phyloP scores from a whole-genome alignment of 1,139 yeast species.

The Saccharomyces hybrid region DNA sequence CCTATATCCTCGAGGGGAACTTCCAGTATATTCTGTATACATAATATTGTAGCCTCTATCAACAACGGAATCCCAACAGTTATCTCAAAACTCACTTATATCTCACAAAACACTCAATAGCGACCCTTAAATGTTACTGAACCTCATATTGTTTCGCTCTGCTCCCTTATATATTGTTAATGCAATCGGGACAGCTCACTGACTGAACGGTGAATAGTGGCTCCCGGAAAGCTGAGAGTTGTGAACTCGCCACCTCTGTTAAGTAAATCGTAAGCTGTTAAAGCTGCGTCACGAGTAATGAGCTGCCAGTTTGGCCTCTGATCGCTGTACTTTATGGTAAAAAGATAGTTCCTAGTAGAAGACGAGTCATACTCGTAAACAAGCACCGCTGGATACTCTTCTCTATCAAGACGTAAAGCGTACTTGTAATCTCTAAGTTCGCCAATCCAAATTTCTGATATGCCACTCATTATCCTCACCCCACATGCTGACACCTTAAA shows the following conservation, averaged over 20 bases:
- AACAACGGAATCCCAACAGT: too few relatives aligned
- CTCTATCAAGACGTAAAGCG: neutral
- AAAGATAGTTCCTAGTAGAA: neutral
- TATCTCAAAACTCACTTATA: too few relatives aligned
- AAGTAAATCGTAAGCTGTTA: neutral
- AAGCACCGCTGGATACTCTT: neutral
- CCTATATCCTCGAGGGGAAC: too few relatives aligned
- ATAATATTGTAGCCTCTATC: too few relatives aligned
- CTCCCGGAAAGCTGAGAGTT: neutral
- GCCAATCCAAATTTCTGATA: neutral
- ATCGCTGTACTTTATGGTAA: neutral
- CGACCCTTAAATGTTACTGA: too few relatives aligned
- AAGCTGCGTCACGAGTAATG: neutral
- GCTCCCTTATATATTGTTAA: too few relatives aligned
- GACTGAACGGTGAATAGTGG: neutral
- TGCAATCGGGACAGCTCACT: neutral
- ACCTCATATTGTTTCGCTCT: too few relatives aligned
- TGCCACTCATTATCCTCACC: neutral
- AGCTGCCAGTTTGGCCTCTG: neutral
- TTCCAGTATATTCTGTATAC: too few relatives aligned
- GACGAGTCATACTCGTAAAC: neutral
- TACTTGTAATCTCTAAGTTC: neutral
- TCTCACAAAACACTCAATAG: too few relatives aligned
- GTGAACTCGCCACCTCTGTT: neutral
- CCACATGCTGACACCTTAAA: too few relatives aligned